These are phyloP conservation scores for Xylaria sp. DNA, from an alignment of 2,329 filamentous ascomycete species.

Conservation along the genomic window DNA sequence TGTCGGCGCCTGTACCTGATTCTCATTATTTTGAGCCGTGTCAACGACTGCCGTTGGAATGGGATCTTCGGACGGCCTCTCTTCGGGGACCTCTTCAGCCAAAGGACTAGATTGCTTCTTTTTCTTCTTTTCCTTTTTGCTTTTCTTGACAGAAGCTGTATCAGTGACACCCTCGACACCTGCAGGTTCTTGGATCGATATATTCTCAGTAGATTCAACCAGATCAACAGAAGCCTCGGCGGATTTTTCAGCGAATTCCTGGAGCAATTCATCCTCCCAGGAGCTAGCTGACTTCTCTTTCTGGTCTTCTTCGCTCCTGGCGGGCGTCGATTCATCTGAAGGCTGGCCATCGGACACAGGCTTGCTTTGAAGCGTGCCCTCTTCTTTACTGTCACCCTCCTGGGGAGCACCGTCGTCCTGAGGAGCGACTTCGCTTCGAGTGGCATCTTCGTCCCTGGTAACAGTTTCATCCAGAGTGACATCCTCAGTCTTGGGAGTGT, in stretches of 20 bases:
- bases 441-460: background rate
- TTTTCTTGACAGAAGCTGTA: constrained; percentile 30
- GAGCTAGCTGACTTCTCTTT: constrained; percentile 40
- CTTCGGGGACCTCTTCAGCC: background rate
- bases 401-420: background rate
- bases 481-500: background rate
- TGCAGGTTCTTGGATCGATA: constrained; percentile 29
- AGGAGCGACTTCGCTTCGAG: background rate
- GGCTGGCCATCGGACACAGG: constrained; percentile 2
- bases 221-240: constrained; percentile 6
- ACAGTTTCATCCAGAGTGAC: background rate
- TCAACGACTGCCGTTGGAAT: background rate
- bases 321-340: constrained; percentile 29
- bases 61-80: constrained; percentile 2
- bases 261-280: constrained; percentile 17
- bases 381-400: background rate
- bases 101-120: constrained; percentile 38
- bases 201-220: background rate
- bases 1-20: background rate
- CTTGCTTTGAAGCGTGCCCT: constrained; percentile 2
- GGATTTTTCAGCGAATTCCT: background rate
- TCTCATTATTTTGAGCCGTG: background rate
- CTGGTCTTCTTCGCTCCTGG: constrained; percentile 42
- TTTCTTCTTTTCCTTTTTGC: constrained; percentile 50
- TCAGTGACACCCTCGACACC: background rate